Conservation (phyloP, 1,139 yeast species). For the Yamadazyma membranifaciens region DNA sequence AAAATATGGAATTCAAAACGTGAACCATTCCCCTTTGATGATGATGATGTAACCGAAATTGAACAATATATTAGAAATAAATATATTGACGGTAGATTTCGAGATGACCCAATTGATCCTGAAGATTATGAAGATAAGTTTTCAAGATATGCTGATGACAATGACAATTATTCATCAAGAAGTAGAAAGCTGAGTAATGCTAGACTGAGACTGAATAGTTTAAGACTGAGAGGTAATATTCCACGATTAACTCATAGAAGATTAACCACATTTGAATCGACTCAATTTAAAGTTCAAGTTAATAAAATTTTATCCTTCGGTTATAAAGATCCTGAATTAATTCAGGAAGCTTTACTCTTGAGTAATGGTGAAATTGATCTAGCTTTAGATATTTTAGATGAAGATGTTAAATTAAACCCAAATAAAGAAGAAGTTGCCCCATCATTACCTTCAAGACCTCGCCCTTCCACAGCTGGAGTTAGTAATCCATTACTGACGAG, state of each 20-base stretch:
- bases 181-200: conserved; percentile 11
- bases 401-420: conserved; percentile 39
- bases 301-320: conserved; percentile 45
- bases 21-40: conserved; percentile 70
- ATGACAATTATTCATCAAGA: conserved; percentile 1
- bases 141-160: conserved; percentile 8
- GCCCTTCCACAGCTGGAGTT: conserved; percentile 13
- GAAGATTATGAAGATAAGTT: conserved; percentile 20
- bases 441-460: conserved; percentile 48
- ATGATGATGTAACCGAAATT: conserved; percentile 50
- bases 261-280: conserved; percentile 41
- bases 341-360: conserved; percentile 49
- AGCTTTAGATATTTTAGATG: conserved; percentile 49
- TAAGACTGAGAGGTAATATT: conserved; percentile 13
- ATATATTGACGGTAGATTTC: conserved; percentile 45
- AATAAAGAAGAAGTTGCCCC: conserved; percentile 38
- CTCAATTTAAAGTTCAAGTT: conserved; percentile 38
- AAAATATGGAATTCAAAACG: conserved; percentile 60
- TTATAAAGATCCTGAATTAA: conserved; percentile 43
- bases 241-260: conserved; percentile 44
- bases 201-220: conserved; percentile 25
- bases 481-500: conserved; percentile 14
- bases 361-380: conserved; percentile 47
- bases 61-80: conserved; percentile 54
- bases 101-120: conserved; percentile 31